Base-by-base conservation (phyloP, 257 asterid genomes). In the Gynochthodes officinalis region DNA sequence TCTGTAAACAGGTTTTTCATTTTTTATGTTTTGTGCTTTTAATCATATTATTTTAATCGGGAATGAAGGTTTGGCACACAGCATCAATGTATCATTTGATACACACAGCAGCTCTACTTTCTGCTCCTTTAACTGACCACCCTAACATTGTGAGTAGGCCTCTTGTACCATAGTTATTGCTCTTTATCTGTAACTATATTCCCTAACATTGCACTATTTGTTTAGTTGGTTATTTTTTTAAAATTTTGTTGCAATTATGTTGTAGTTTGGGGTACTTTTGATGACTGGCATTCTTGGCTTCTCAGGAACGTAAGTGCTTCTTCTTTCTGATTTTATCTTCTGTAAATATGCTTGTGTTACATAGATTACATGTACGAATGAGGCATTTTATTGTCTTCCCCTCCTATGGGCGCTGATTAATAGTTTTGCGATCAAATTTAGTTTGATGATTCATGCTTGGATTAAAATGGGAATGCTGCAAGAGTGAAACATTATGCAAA, bases 51-150 rank as follows among this genome's bases (percentile, higher is more conserved):
- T 78, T 71, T 50, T 0, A n/a, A 50, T 49, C 70, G 71, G 54
- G 37, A 39, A 59, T 77, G 73, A 78, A 93, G 98, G 97, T 90
- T 62, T 94, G 96, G 96, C 84, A 86, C n/a, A 94, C 93, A 28
- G 97, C 99, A 12, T 87, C 96, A 65, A 58, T 86, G 60, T 89
- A 91, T 75, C 99, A 91, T 78, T 70, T 93, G 84, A 89, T 83
- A 79, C 98, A 93, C 82, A 86, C 96, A 21, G 96, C 97, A 59
- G 96, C 97, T 3, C 84, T 93, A 73, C 81, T 93, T 76, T 90
- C 94, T 75, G 92, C 97, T 64, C 97, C 97, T 50, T 39, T 82
- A 28, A 85, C 96, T 69, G 76, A 59, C 23, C 84, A 71, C 77
- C 98, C 96, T 37, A 88, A 86, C 78, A 81, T 91, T 76, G 98